These are phyloP conservation scores for Paraphoma chrysanthemicola DNA, from an alignment of 2,329 filamentous ascomycete species.

Conservation along the genomic window DNA sequence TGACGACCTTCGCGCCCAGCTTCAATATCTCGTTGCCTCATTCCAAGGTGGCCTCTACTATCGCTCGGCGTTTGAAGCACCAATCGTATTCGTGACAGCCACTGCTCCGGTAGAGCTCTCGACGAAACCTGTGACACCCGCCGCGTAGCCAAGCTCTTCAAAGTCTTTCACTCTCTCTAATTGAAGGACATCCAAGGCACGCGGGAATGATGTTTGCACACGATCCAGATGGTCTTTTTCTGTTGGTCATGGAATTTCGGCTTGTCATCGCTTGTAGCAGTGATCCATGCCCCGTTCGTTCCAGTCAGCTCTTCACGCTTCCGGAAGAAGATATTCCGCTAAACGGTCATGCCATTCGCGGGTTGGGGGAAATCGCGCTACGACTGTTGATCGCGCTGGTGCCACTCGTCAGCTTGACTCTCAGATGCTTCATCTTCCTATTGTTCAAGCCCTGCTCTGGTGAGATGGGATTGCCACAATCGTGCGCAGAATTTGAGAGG, in stretches of 20 bases:
- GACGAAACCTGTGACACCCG: constrained; percentile 12
- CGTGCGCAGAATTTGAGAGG: constrained; percentile 17
- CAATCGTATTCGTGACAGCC: constrained; percentile 24
- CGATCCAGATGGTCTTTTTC: constrained; percentile 6
- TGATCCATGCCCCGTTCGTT: constrained; percentile 15
- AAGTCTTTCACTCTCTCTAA: constrained; percentile 16
- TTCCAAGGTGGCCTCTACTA: constrained; percentile 21
- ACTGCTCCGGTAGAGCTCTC: constrained; percentile 18
- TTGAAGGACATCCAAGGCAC: constrained; percentile 19
- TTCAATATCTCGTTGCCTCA: constrained; percentile 19
- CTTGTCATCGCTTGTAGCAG: constrained; percentile 21
- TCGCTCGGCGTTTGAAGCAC: constrained; percentile 21
- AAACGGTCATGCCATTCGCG: constrained; percentile 27
- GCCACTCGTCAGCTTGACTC: constrained; percentile 24
- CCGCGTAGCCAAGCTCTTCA: constrained; percentile 21
- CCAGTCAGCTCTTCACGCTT: constrained; percentile 15
- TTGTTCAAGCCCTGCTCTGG: constrained; percentile 19
- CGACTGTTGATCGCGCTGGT: constrained; percentile 30
- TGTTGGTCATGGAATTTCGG: constrained; percentile 4
- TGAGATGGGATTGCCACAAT: constrained; percentile 15
- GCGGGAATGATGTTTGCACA: constrained; percentile 20
- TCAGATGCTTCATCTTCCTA: constrained; percentile 22
- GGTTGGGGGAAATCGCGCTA: constrained; percentile 24
- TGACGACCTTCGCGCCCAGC: constrained; percentile 20
- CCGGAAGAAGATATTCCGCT: constrained; percentile 14